These are phyloP conservation scores for Blastobotrys proliferans DNA, from an alignment of 1,139 yeast genomes.

Conservation along the genomic window DNA sequence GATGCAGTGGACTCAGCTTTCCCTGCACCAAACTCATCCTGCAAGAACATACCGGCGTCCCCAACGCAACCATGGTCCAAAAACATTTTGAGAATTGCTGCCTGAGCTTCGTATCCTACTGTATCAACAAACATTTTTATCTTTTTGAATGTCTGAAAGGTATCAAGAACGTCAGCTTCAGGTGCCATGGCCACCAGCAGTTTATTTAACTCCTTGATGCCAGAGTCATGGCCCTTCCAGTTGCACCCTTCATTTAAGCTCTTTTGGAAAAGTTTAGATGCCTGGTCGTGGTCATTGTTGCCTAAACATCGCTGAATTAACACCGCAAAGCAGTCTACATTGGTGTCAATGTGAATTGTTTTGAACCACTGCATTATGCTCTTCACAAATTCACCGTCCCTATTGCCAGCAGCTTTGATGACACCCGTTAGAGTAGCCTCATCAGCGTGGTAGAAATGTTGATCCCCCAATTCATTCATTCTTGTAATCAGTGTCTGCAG, in stretches of 20 bases:
- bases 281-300: slow-evolving; percentile 26
- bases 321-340: slow-evolving; percentile 28
- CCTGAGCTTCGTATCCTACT: slow-evolving; percentile 44
- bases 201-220: slow-evolving; percentile 33
- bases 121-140: slow-evolving; percentile 39
- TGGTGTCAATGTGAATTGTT: slow-evolving; percentile 24
- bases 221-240: slow-evolving; percentile 37
- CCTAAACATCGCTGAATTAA: slow-evolving; percentile 28
- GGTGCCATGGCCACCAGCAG: slow-evolving; percentile 30
- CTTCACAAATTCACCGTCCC: slow-evolving; percentile 21
- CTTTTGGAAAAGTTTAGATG: slow-evolving; percentile 38
- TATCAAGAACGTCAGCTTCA: slow-evolving; percentile 26
- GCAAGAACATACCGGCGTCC: slow-evolving; percentile 56
- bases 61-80: slow-evolving; percentile 48
- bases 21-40: slow-evolving; percentile 48
- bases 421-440: slow-evolving; percentile 28
- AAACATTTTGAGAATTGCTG: slow-evolving; percentile 45
- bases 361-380: slow-evolving; percentile 24
- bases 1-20: slow-evolving; percentile 36
- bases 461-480: slow-evolving; percentile 20
- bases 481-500: slow-evolving; percentile 18
- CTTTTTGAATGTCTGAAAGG: slow-evolving; percentile 33
- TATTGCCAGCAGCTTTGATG: slow-evolving; percentile 21
- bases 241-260: slow-evolving; percentile 40
- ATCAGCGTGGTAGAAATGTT: slow-evolving; percentile 23